Percentiles rank a stretch among this genome's conserved stretches.
These are phyloP conservation scores for Botrytis porri DNA, from an alignment of 2,329 filamentous ascomycete species.

Conservation along the genomic window DNA sequence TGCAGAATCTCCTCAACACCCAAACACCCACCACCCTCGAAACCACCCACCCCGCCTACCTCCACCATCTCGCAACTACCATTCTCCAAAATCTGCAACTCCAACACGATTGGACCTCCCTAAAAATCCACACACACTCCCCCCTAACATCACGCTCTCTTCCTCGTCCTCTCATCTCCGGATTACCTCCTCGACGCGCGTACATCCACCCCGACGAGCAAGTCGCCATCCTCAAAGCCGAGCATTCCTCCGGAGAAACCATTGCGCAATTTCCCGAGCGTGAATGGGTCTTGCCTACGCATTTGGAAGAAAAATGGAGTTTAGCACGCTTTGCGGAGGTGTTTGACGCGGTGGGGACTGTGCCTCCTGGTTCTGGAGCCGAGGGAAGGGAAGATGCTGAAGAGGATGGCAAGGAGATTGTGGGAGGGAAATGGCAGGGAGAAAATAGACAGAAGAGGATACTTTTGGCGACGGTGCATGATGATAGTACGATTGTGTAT, in stretches of 20 bases:
- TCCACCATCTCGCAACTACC: constrained; percentile 52
- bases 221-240: constrained; percentile 64
- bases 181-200: constrained; percentile 67
- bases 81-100: constrained; percentile 69
- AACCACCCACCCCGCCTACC: constrained; percentile 34
- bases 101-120: constrained; percentile 71
- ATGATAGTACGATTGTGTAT: constrained; percentile 81
- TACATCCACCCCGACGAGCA: constrained; percentile 84
- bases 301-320: constrained; percentile 71
- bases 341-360: constrained; percentile 59
- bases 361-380: constrained; percentile 41
- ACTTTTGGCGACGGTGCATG: constrained; percentile 70
- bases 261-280: constrained; percentile 53
- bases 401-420: constrained; percentile 27
- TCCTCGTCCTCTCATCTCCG: constrained; percentile 64
- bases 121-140: constrained; percentile 53
- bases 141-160: constrained; percentile 43
- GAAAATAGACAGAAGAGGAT: constrained; percentile 61
- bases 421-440: constrained; percentile 45
- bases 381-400: constrained; percentile 23
- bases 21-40: constrained; percentile 27
- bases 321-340: constrained; percentile 62
- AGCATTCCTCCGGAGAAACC: constrained; percentile 47
- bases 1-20: constrained; percentile 31
- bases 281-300: constrained; percentile 76